Evolutionary conservation across 129 eudicot species (phyloP), one percentile per base, ranked within the genome.

Genomic region (Logfia minima): DNA sequence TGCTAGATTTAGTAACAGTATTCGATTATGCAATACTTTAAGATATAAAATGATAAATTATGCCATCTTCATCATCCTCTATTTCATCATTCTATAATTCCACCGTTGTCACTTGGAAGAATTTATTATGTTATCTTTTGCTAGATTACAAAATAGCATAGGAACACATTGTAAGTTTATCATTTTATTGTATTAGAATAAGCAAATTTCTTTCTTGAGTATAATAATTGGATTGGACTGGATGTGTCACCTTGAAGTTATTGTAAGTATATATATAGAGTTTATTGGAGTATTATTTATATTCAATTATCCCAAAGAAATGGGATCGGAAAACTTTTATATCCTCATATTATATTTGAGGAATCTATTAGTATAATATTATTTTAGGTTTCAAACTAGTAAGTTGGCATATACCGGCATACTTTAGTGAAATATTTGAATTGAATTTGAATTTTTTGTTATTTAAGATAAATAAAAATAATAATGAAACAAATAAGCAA

Each of bases 311-410:
- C 63, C 75, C 62, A 41, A 75, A 62, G 32, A 75, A 43, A 64
- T 22, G 45, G 79, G 79, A 63, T 63, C 71, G 13, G 59, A 75
- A 24, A 43, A 58, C 22, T 16, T 26, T 74, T 37, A 23, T 58
- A 74, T 74, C 31, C 11, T 5, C 13, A 23, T 37, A 37, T 39
- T 39, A 31, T 29, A 29, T 16, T 39, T 52, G 35, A 21, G 41
- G 26, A 28, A 60, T 75, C 71, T 75, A 43, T 2, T 13, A n/a
- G 11, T 3, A 6, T 22, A 22, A 7, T 18, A 21, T 22, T 24
- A 3, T 22, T 23, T 74, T 35, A 24, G 58, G 58, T 41, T 39
- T n/a, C 17, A 39, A 67, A 18, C 53, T 18, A 0, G 5, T 0
- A 32, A 67, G 8, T 35, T n/a, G 51, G 8, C 6, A 14, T 13